phyloP scores from a whole-genome alignment of 108 stramenopile species.

The Cylindrotheca closterium region DNA sequence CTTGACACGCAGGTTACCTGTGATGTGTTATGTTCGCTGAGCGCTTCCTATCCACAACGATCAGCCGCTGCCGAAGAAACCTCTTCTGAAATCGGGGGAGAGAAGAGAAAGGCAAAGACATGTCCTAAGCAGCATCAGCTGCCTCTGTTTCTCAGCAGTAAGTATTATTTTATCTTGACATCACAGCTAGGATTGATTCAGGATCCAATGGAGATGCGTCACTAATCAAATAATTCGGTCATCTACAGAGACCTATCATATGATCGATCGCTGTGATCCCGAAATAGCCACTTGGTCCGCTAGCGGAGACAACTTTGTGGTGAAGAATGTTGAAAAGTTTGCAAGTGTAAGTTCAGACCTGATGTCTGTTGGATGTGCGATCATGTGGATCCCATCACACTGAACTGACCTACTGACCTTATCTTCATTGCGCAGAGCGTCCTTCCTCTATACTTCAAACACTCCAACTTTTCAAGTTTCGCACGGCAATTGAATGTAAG shows the following conservation, averaged over 20 bases:
- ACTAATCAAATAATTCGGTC: background rate
- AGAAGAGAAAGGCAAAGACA: constrained; percentile 10
- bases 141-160: constrained; percentile 72
- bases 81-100: background rate
- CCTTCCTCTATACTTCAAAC: constrained; percentile 74
- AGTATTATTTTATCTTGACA: constrained; percentile 21
- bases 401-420: background rate
- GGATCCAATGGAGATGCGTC: background rate
- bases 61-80: background rate
- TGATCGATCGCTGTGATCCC: constrained; percentile 67
- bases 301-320: constrained; percentile 63
- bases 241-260: constrained; percentile 67
- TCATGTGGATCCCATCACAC: background rate
- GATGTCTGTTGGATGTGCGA: background rate
- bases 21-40: constrained; percentile 47
- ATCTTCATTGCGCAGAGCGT: constrained; percentile 20
- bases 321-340: constrained; percentile 73
- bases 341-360: constrained; percentile 33
- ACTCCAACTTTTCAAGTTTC: constrained; percentile 76
- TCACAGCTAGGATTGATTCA: background rate
- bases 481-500: constrained; percentile 70
- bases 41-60: constrained; percentile 2
- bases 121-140: constrained; percentile 64
- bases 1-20: constrained; percentile 32
- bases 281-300: constrained; percentile 63